Percentiles rank a stretch among this genome's conserved stretches.
Conservation (phyloP, 805 yeast genomes). For the Spathaspora boniae region DNA sequence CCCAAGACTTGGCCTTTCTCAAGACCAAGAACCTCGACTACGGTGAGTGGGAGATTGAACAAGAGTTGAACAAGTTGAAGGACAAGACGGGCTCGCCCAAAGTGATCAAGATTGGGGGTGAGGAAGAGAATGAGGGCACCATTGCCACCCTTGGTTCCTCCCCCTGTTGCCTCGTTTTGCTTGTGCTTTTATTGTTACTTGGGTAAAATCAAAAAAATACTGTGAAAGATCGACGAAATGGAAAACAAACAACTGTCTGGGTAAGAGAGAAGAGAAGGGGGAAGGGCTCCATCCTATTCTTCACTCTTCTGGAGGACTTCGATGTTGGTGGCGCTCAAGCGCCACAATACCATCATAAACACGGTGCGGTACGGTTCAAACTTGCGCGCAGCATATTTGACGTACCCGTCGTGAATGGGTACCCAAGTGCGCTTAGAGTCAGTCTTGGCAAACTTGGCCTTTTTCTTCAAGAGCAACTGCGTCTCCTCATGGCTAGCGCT, state of each 20-base stretch:
- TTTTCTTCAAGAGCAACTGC: slow-evolving; percentile 27
- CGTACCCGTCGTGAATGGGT: slow-evolving; percentile 58
- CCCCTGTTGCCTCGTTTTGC: slow-evolving; percentile 5
- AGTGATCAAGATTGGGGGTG: slow-evolving; percentile 30
- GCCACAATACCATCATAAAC: slow-evolving; percentile 73
- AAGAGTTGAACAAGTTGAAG: slow-evolving; percentile 29
- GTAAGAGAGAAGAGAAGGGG: background rate
- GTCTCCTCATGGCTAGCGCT: slow-evolving; percentile 30
- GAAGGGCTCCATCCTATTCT: slow-evolving; percentile 3
- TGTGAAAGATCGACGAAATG: too few species aligned
- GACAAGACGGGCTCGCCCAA: slow-evolving; percentile 12
- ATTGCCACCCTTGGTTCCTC: slow-evolving; percentile 3
- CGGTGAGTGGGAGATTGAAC: slow-evolving; percentile 37
- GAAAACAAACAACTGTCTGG: too few species aligned
- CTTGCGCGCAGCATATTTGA: slow-evolving; percentile 50
- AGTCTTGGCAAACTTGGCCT: slow-evolving; percentile 35
- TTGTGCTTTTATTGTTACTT: background rate
- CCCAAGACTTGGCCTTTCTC: slow-evolving; percentile 26
- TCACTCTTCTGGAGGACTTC: slow-evolving; percentile 36
- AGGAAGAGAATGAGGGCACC: slow-evolving; percentile 10
- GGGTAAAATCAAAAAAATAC: background rate
- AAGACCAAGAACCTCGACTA: slow-evolving; percentile 26
- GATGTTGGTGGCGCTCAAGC: slow-evolving; percentile 56
- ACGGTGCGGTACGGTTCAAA: slow-evolving; percentile 67
- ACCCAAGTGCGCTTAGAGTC: slow-evolving; percentile 57